Base-by-base conservation (phyloP, 345 rosid genomes). In the Isatis tinctoria region DNA sequence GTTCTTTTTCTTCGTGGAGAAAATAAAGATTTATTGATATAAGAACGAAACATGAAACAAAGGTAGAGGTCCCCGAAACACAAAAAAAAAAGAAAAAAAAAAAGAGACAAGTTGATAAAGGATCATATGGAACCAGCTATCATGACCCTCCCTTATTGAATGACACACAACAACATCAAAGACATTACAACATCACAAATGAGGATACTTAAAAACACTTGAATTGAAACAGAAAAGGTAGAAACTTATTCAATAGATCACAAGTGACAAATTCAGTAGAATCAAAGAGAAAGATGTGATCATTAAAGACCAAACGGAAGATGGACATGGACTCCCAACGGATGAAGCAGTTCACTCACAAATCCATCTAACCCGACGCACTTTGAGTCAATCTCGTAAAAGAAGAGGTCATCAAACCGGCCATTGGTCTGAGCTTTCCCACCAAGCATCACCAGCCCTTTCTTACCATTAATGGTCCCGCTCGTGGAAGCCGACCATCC, bases 401-500 rank as follows among this genome's bases (percentile, higher is more conserved):
- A 70, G 71, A 14, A 70, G 26, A 76, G 74, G 53, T 76, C 80
- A 40, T n/a, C 66, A 63, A 52, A 52, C 6, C 80, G 65, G 24
- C 56, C 59, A 53, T 76, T 76, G 71, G 28, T 63, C 20, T 5
- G 75, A 43, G 80, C 70, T 60, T 76, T 76, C 17, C 80, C 80
- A 56, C 76, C 80, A 56, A 4, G 51, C 76, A 76, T 70, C 8
- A 70, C 3, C 11, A 76, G 44, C 1, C 80, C 80, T 63, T 70
- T 45, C 60, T 48, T 62, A 43, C 80, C 80, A 27, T 44, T 18
- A 44, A 63, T 54, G 17, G 44, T 69, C 0, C 35, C 80, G 13
- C 18, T 62, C 7, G 80, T 65, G 6, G 75, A 76, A 11, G 80
- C 80, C 1, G 71, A 8, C 80, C 80, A 76, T 35, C 67, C 80